These are phyloP conservation scores for Starmera quercuum DNA, from an alignment of 805 yeast genomes.

Conservation along the genomic window DNA sequence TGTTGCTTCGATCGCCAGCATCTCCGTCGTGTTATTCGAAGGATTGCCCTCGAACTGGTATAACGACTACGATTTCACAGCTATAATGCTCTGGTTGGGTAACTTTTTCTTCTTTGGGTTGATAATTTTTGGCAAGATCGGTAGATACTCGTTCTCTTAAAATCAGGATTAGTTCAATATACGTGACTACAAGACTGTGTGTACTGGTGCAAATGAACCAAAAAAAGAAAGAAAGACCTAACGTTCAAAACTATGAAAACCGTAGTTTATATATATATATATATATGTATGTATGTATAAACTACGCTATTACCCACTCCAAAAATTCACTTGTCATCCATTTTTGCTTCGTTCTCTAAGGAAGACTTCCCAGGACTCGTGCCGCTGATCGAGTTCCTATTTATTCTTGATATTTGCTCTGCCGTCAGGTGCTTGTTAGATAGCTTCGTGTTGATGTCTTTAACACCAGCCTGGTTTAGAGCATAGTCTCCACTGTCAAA, in stretches of 20 bases:
- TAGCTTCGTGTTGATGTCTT: constrained; percentile 12
- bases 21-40: constrained; percentile 18
- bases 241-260: background rate
- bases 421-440: constrained; percentile 16
- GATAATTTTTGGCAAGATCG: constrained; percentile 62
- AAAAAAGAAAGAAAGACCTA: background rate
- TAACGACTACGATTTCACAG: constrained; percentile 31
- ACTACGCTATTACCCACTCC: too few species aligned
- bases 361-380: constrained; percentile 38
- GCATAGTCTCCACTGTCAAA: constrained; percentile 96
- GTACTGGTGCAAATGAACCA: too few species aligned
- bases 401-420: constrained; percentile 52
- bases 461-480: constrained; percentile 60
- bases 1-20: constrained; percentile 17
- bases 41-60: constrained; percentile 52
- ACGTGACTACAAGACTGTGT: too few species aligned
- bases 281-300: too few species aligned
- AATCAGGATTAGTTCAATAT: too few species aligned
- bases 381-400: constrained; percentile 51
- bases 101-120: constrained; percentile 62
- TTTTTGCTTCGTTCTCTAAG: constrained; percentile 41
- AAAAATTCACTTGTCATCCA: too few species aligned
- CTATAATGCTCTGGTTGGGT: constrained; percentile 46
- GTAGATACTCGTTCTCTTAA: constrained; percentile 49
- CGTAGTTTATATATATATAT: background rate